phyloP scores from a whole-genome alignment of 129 eudicot genomes.

The Gnaphalium uliginosum region DNA sequence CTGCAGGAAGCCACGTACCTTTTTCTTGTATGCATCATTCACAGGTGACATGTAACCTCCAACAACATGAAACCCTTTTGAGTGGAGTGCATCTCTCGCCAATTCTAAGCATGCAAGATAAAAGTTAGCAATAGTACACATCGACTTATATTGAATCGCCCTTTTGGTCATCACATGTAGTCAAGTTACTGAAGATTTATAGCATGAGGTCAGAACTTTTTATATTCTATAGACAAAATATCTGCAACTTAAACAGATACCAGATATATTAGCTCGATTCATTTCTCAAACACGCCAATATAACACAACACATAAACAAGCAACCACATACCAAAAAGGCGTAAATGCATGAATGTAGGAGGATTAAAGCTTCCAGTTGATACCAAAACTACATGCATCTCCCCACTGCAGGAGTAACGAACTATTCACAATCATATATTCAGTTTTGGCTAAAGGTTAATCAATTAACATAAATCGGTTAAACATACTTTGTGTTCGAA shows the following conservation, averaged over 20 bases:
- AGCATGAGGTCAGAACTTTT: background rate
- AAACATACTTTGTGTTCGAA: conserved; percentile 41
- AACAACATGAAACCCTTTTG: conserved; percentile 72
- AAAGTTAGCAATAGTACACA: background rate
- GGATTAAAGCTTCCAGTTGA: conserved; percentile 97
- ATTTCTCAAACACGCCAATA: background rate
- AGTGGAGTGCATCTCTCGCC: conserved; percentile 81
- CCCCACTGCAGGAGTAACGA: conserved; percentile 38
- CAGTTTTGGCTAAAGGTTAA: background rate
- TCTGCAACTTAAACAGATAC: background rate
- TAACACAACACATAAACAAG: background rate
- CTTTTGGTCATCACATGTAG: background rate
- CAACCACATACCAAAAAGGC: conserved; percentile 73
- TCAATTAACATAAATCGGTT: background rate
- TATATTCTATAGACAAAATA: background rate
- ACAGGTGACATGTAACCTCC: conserved; percentile 99
- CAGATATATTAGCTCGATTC: background rate
- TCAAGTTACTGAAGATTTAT: conserved; percentile 1
- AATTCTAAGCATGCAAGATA: conserved; percentile 52
- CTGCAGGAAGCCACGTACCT: conserved; percentile 43
- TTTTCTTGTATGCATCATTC: conserved; percentile 87
- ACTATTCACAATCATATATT: background rate
- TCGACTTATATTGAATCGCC: background rate
- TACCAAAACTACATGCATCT: conserved; percentile 58
- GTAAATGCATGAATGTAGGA: conserved; percentile 94